phyloP scores from a whole-genome alignment of 2,329 filamentous ascomycete genomes.

The Gnomoniopsis smithogilvyi region DNA sequence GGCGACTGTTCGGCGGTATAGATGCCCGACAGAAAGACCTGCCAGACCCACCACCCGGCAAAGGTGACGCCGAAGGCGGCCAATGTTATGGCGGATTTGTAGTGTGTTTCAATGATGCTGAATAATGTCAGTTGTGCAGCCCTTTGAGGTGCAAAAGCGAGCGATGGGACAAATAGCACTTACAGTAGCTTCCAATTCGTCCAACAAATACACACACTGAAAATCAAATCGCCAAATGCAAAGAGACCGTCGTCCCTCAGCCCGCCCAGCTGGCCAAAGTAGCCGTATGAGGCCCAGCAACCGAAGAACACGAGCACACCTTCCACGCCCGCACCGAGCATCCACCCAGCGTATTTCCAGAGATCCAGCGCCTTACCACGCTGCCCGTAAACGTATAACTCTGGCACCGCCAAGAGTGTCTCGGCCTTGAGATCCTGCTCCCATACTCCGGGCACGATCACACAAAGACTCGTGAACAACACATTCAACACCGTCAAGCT shows the following conservation, averaged over 20 bases:
- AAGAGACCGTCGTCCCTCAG: constrained; percentile 68
- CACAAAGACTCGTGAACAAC: constrained; percentile 83
- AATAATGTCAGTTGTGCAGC: constrained; percentile 20
- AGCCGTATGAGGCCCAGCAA: constrained; percentile 48
- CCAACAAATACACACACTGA: constrained; percentile 66
- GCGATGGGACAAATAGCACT: constrained; percentile 29
- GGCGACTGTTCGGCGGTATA: constrained; percentile 51
- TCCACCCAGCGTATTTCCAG: constrained; percentile 71
- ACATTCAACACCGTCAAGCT: constrained; percentile 91
- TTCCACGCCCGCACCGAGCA: constrained; percentile 69
- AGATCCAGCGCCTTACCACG: constrained; percentile 70
- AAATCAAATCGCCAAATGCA: constrained; percentile 70
- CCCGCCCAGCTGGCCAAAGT: constrained; percentile 36
- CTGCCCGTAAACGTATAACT: constrained; percentile 84
- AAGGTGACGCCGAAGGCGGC: constrained; percentile 56
- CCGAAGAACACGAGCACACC: constrained; percentile 70
- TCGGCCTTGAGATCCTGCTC: constrained; percentile 83
- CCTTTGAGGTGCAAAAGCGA: not conserved
- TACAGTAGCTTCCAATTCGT: constrained; percentile 76
- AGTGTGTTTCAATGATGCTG: constrained; percentile 72
- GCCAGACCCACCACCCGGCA: constrained; percentile 70
- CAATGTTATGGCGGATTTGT: constrained; percentile 65
- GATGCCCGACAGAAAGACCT: constrained; percentile 63
- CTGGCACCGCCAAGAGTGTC: constrained; percentile 87
- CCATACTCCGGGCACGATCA: constrained; percentile 88